Percentiles rank a stretch among this genome's conserved stretches.
These are phyloP conservation scores for Trametes cubensis DNA, from an alignment of 768 basidiomycete species.

Conservation along the genomic window DNA sequence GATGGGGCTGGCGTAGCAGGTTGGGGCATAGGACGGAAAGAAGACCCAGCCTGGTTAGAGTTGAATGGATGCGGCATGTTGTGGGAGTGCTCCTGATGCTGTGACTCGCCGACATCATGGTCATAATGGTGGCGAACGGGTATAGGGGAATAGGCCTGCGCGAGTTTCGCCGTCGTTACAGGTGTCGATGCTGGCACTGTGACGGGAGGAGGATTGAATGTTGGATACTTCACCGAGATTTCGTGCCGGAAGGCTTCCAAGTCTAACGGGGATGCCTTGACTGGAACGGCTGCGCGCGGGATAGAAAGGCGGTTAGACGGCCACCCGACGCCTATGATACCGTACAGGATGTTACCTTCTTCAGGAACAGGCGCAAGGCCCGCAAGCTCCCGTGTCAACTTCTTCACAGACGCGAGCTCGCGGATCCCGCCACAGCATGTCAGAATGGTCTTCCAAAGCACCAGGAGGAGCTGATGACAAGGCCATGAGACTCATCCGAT, in stretches of 20 bases:
- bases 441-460: conserved; percentile 93
- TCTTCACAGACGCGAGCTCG: conserved; percentile 83
- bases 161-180: conserved; percentile 64
- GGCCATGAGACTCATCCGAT: conserved; percentile 15
- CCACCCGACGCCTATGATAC: background rate
- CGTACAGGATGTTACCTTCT: conserved; percentile 40
- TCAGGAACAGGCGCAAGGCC: conserved; percentile 63
- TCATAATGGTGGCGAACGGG: conserved; percentile 95
- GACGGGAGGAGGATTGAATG: conserved; percentile 69
- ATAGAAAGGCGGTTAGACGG: conserved; percentile 9
- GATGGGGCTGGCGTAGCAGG: conserved; percentile 90
- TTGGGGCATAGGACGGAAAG: conserved; percentile 54
- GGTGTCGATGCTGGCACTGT: conserved; percentile 25
- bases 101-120: conserved; percentile 68
- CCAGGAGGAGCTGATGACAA: conserved; percentile 71
- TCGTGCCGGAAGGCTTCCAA: conserved; percentile 89
- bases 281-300: conserved; percentile 50
- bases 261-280: conserved; percentile 91
- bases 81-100: conserved; percentile 45
- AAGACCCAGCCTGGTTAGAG: conserved; percentile 39
- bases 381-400: conserved; percentile 80
- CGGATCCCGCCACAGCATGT: conserved; percentile 92
- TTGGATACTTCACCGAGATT: conserved; percentile 94
- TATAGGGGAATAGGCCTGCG: conserved; percentile 90
- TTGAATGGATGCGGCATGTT: conserved; percentile 37